Evolutionary conservation across 179 eudicot genomes (phyloP).

Genomic region (Patellifolia procumbens): DNA sequence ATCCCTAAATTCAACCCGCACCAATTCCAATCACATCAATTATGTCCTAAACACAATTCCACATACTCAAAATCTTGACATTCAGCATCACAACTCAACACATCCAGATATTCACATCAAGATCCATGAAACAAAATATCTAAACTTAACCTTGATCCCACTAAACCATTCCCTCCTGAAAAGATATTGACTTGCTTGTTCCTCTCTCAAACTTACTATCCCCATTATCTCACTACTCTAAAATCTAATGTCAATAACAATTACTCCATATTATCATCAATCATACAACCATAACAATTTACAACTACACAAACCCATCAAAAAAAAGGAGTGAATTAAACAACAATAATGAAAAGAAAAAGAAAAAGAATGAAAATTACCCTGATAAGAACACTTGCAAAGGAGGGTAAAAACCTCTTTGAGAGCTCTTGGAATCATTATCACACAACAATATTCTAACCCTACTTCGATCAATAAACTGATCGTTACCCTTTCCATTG

Average conservation of each 20-base stretch:
- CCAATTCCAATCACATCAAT: not conserved
- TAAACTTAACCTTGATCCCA: conserved; percentile 2
- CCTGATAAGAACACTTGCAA: conserved; percentile 85
- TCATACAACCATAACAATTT: not conserved
- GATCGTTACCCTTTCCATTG: conserved; percentile 51
- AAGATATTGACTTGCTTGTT: too few relatives aligned
- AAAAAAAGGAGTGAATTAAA: not conserved
- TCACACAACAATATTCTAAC: conserved; percentile 87
- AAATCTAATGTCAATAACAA: not conserved
- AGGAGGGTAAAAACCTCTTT: conserved; percentile 65
- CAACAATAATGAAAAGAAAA: not conserved
- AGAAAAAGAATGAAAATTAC: too few relatives aligned
- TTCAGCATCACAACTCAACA: not conserved
- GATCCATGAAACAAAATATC: not conserved
- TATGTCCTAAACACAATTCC: not conserved
- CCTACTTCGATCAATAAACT: conserved; percentile 80
- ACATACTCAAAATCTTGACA: conserved; percentile 5
- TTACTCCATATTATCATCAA: too few relatives aligned
- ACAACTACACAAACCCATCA: conserved; percentile 9
- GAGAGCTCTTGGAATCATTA: conserved; percentile 58
- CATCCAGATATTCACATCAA: not conserved
- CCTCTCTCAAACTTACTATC: not conserved
- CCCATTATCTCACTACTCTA: not conserved
- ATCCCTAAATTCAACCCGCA: not conserved
- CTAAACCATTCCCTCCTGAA: not conserved